Conservation (phyloP, 305 asterid species). For the Solanum hybrid region DNA sequence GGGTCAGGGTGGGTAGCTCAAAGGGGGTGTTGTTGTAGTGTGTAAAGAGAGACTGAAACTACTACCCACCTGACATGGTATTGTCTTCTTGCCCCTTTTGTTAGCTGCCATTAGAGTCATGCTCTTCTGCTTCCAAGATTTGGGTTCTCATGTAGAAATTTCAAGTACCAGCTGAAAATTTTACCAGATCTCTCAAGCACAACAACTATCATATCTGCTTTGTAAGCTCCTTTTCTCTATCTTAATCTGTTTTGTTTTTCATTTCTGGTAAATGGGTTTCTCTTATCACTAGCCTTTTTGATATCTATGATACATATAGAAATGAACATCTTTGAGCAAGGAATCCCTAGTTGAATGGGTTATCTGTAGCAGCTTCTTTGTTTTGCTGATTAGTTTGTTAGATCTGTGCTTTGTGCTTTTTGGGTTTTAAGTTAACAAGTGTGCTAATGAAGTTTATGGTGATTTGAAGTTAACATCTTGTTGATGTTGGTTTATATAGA, state of each 20-base stretch:
- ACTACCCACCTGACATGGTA: background rate
- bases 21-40: background rate
- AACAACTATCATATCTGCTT: background rate
- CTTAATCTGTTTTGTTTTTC: background rate
- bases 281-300: background rate
- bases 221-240: background rate
- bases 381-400: background rate
- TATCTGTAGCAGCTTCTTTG: background rate
- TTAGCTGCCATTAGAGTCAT: background rate
- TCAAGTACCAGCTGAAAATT: background rate
- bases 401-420: background rate
- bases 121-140: background rate
- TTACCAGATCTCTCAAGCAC: background rate
- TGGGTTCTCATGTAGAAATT: background rate
- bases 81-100: background rate
- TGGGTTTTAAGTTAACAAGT: background rate
- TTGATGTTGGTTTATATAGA: background rate
- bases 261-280: background rate
- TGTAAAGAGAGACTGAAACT: background rate
- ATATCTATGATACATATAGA: too few species aligned
- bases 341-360: background rate
- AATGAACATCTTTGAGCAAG: too few species aligned
- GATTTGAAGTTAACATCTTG: background rate
- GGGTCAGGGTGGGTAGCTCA: background rate
- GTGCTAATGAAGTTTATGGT: background rate